A percentile compares a stretch with the other conserved stretches of the same genome.
phyloP scores from a whole-genome alignment of 257 asterid genomes.

The Cynanchum wilfordii region DNA sequence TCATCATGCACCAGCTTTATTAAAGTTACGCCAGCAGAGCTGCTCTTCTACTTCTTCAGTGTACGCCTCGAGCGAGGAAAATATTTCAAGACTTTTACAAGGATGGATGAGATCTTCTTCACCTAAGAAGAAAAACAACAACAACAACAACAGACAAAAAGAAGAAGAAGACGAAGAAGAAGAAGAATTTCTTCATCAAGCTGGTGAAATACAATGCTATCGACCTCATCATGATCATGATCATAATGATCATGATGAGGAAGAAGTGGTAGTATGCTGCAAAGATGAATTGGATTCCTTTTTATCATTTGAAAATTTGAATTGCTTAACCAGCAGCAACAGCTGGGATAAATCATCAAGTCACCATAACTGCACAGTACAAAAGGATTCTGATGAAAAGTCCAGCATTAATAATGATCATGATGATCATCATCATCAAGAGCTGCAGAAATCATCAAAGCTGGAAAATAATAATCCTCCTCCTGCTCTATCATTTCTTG shows the following conservation, averaged over 20 bases:
- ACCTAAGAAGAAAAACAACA: conserved; percentile 17
- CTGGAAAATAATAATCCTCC: neutral
- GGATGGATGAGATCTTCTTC: conserved; percentile 95
- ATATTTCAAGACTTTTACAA: conserved; percentile 79
- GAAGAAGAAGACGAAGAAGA: too few species aligned
- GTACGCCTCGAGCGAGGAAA: conserved; percentile 86
- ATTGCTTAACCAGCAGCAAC: conserved; percentile 5
- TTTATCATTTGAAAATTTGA: conserved; percentile 34
- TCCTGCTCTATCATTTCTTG: conserved; percentile 73
- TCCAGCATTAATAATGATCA: conserved; percentile 26
- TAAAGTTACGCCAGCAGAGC: conserved; percentile 11
- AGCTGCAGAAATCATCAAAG: conserved; percentile 22
- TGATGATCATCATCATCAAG: conserved; percentile 11
- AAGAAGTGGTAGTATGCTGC: conserved; percentile 6
- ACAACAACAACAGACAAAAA: too few species aligned
- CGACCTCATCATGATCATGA: conserved; percentile 16
- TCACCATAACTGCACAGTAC: neutral
- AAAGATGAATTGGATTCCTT: conserved; percentile 40
- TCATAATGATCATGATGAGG: neutral
- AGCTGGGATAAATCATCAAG: conserved; percentile 18
- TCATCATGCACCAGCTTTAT: neutral
- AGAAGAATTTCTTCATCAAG: too few species aligned
- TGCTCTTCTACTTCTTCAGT: conserved; percentile 27
- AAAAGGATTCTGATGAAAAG: conserved; percentile 30
- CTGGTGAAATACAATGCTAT: conserved; percentile 21